Base-by-base conservation (phyloP, 129 eudicot species). In the Chrysanthemum makinoi region DNA sequence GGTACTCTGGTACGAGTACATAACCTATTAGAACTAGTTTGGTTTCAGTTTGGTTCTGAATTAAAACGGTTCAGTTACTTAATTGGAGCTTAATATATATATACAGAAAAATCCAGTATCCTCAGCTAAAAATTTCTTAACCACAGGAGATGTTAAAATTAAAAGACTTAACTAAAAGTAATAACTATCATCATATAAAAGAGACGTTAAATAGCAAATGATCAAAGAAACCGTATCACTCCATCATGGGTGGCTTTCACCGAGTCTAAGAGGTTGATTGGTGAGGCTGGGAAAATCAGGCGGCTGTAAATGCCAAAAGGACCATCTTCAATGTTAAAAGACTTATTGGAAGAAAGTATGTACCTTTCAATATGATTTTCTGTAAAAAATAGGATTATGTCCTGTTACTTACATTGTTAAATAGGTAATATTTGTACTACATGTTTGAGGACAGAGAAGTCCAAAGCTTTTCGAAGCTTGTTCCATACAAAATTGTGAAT, bases 171-270 rank as follows among this genome's bases (percentile, higher is more conserved):
- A 26, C n/a, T 22, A 30, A 30, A 30, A 30, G 4, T 30, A 30
- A 30, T 30, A 30, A 30, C 35, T 30, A 30, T 22, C 24, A 22
- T 22, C 24, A 22, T 22, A 22, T 22, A 22, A 22, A 22, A 1
- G 24, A 22, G 24, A 22, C 24, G 24, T 22, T 0, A 0, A 22
- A 85, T 85, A 82, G 90, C 90, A 55, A 82, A 82, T 66, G 90
- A 85, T 69, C 90, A 82, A 76, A 86, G 90, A 65, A 85, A 85
- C 78, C 78, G 90, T 49, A 85, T 85, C 73, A 85, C 90, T 62
- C 90, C 90, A 59, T 85, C 86, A n/a, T 85, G 90, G 90, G 90
- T 85, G 64, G 90, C 80, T 24, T 85, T 85, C 80, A 85, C 90
- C 12, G 90, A 85, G 15, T 57, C 75, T 18, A 86, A 85, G 75